phyloP scores from a whole-genome alignment of 345 rosid genomes.

The Hibiscus mutabilis region DNA sequence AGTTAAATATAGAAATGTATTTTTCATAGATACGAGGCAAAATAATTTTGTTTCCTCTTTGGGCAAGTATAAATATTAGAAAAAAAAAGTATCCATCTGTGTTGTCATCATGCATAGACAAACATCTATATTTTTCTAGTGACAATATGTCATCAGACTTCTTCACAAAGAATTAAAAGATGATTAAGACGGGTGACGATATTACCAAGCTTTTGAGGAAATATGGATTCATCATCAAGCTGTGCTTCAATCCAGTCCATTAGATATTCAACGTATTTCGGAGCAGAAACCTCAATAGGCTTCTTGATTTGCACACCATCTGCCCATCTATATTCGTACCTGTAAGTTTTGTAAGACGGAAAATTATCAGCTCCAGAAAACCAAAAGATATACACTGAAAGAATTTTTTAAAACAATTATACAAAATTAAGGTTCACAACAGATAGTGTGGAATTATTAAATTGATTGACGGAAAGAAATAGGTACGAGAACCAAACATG shows the following conservation, averaged over 20 bases:
- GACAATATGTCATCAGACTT: background rate
- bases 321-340: slow-evolving; percentile 99
- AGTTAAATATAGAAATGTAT: background rate
- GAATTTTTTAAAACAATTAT: background rate
- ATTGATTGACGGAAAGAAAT: background rate
- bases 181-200: slow-evolving; percentile 6
- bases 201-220: slow-evolving; percentile 96
- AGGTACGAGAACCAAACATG: background rate
- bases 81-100: background rate
- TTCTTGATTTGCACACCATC: slow-evolving; percentile 98
- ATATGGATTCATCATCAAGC: slow-evolving; percentile 92
- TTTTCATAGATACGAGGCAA: background rate
- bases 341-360: slow-evolving; percentile 22
- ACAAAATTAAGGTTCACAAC: background rate
- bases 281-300: slow-evolving; percentile 98
- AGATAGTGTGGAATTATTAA: background rate
- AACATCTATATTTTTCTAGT: background rate
- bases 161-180: slow-evolving; percentile 2
- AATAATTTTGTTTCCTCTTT: background rate
- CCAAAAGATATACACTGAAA: background rate
- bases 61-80: background rate
- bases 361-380: slow-evolving; percentile 10
- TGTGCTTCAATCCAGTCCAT: slow-evolving; percentile 99
- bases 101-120: background rate
- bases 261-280: slow-evolving; percentile 93